A percentile compares a stretch with the other conserved stretches of the same genome.
phyloP scores from a whole-genome alignment of 179 eudicot genomes.

The Gypsophila paniculata region DNA sequence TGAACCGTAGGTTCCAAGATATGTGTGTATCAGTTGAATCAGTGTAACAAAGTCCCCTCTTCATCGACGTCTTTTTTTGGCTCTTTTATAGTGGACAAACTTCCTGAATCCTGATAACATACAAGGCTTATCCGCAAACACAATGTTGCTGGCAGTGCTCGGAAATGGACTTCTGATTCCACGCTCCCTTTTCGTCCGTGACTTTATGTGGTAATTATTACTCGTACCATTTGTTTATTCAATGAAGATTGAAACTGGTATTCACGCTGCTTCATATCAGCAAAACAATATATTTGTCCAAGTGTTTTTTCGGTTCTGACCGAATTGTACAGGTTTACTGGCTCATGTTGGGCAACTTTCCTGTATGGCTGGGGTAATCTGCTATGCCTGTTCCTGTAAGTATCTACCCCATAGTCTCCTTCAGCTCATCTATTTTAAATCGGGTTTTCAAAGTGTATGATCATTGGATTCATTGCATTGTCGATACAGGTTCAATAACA shows the following conservation, averaged over 20 bases:
- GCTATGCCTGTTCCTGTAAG: slow-evolving; percentile 69
- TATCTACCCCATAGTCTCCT: slow-evolving; percentile 5
- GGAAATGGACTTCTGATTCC: slow-evolving; percentile 95
- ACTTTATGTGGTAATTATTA: slow-evolving; percentile 77
- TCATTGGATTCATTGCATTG: slow-evolving; percentile 7
- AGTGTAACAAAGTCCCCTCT: not conserved
- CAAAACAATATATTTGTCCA: too few species aligned
- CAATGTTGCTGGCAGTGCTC: slow-evolving; percentile 94
- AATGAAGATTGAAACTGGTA: too few species aligned
- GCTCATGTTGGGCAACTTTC: slow-evolving; percentile 77
- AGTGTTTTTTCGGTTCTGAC: not conserved
- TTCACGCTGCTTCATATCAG: too few species aligned
- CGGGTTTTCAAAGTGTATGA: not conserved
- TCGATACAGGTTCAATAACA: slow-evolving; percentile 59
- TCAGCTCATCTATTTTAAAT: not conserved
- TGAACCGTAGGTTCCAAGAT: not conserved
- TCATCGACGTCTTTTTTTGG: slow-evolving; percentile 20
- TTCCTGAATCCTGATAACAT: slow-evolving; percentile 84
- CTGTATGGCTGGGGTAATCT: slow-evolving; percentile 98
- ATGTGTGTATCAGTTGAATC: not conserved
- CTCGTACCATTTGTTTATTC: not conserved
- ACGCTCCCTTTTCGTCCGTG: slow-evolving; percentile 83
- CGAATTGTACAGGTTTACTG: slow-evolving; percentile 68
- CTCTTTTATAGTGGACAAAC: slow-evolving; percentile 74
- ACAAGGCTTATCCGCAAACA: slow-evolving; percentile 78